Evolutionary conservation across 129 eudicot genomes (phyloP).

Genomic region (Cynara cardunculus): DNA sequence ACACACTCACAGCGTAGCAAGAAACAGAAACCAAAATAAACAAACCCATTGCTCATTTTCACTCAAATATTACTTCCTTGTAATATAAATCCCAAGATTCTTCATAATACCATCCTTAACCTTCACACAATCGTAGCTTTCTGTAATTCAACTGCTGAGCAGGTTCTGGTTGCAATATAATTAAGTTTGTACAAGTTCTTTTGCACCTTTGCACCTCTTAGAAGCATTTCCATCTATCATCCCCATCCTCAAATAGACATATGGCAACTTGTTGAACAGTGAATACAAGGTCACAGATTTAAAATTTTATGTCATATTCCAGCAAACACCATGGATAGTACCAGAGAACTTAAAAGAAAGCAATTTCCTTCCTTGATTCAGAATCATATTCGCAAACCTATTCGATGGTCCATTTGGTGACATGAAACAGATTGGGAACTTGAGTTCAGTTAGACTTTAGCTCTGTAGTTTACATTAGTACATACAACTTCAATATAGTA

Average conservation of each 20-base stretch:
- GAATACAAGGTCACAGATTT: background rate
- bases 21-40: background rate
- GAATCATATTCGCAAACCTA: background rate
- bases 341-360: background rate
- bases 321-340: background rate
- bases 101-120: background rate
- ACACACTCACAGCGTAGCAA: background rate
- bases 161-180: background rate
- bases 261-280: background rate
- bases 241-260: background rate
- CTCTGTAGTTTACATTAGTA: background rate
- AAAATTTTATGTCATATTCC: background rate
- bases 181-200: background rate
- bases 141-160: background rate
- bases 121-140: background rate
- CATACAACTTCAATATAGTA: background rate
- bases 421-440: background rate
- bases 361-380: background rate
- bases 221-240: background rate
- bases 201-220: background rate
- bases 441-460: background rate
- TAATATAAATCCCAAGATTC: background rate
- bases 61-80: background rate
- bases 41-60: background rate
- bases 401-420: background rate